A percentile compares a stretch with the other conserved stretches of the same genome.
phyloP scores from a whole-genome alignment of 495 filamentous ascomycete genomes.

The Mycothermus thermophilus region DNA sequence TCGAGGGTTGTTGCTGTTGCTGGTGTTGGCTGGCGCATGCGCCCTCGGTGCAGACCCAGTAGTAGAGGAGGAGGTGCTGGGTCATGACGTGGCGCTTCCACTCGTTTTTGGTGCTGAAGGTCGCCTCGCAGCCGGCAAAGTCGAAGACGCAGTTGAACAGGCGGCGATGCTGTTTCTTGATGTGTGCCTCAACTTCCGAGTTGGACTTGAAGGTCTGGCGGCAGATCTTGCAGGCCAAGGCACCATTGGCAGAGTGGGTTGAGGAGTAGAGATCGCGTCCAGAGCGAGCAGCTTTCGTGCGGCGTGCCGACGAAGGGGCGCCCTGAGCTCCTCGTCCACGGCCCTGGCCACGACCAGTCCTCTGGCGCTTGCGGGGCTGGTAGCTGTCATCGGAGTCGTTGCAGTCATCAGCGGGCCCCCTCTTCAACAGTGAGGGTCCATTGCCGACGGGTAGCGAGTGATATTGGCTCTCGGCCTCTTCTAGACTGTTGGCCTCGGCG shows the following conservation, averaged over 20 bases:
- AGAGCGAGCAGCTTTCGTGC: not conserved
- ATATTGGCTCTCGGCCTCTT: slow-evolving; percentile 8
- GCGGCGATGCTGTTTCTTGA: slow-evolving; percentile 41
- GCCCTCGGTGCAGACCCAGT: slow-evolving; percentile 67
- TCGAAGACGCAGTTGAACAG: slow-evolving; percentile 69
- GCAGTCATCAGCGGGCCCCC: too few species aligned
- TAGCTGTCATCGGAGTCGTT: slow-evolving; percentile 10
- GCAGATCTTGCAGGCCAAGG: slow-evolving; percentile 9
- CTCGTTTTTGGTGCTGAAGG: slow-evolving; percentile 77
- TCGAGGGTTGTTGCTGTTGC: slow-evolving; percentile 6
- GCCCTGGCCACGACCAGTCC: too few species aligned
- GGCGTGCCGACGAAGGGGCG: not conserved
- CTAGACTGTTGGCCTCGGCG: too few species aligned
- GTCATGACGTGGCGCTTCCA: slow-evolving; percentile 82
- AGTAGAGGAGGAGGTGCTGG: slow-evolving; percentile 65
- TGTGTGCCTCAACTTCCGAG: slow-evolving; percentile 31
- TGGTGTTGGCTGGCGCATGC: slow-evolving; percentile 35
- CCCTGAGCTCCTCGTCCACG: too few species aligned
- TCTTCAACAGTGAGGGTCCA: too few species aligned
- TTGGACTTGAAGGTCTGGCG: slow-evolving; percentile 27
- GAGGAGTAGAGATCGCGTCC: not conserved
- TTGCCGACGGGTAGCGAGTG: slow-evolving; percentile 8
- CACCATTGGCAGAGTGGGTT: not conserved
- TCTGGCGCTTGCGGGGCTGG: slow-evolving; percentile 9
- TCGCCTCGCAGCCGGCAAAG: slow-evolving; percentile 59